phyloP scores from a whole-genome alignment of 2,329 filamentous ascomycete species.

The Hypoxylon sp. region DNA sequence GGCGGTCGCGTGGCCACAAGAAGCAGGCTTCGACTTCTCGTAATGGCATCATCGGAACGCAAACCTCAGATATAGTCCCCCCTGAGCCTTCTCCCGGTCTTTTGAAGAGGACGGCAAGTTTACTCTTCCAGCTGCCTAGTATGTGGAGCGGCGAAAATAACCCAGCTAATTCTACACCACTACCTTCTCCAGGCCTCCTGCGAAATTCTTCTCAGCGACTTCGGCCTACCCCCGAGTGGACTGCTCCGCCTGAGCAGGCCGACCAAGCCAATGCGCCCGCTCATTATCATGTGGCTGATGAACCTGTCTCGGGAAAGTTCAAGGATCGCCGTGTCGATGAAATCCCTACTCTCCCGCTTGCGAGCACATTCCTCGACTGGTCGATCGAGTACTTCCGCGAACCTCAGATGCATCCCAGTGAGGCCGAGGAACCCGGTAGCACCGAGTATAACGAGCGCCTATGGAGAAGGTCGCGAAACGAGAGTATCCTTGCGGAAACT shows the following conservation, averaged over 20 bases:
- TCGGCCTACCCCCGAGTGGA: constrained; percentile 57
- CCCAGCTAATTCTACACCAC: constrained; percentile 51
- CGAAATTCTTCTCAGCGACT: constrained; percentile 56
- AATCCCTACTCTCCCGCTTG: constrained; percentile 76
- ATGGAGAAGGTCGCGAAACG: constrained; percentile 93
- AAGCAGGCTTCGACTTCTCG: constrained; percentile 59
- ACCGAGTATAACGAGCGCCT: constrained; percentile 95
- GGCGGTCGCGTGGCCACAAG: constrained; percentile 59
- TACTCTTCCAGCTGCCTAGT: constrained; percentile 66
- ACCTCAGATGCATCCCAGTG: constrained; percentile 96
- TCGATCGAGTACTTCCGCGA: constrained; percentile 98
- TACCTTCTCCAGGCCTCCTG: constrained; percentile 50
- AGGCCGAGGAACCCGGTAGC: constrained; percentile 95
- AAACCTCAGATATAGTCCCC: constrained; percentile 51
- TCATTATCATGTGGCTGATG: constrained; percentile 79
- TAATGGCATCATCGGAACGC: constrained; percentile 56
- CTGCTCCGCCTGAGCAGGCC: constrained; percentile 77
- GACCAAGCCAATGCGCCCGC: constrained; percentile 74
- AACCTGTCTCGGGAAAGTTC: constrained; percentile 84
- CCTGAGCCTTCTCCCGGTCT: constrained; percentile 68
- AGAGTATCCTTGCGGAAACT: constrained; percentile 89
- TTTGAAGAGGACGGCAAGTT: constrained; percentile 72
- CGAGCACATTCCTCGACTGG: constrained; percentile 91
- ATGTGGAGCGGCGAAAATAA: constrained; percentile 65
- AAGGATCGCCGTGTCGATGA: constrained; percentile 69